Base-by-base conservation (phyloP, 768 basidiomycete species). In the Russula virescens region DNA sequence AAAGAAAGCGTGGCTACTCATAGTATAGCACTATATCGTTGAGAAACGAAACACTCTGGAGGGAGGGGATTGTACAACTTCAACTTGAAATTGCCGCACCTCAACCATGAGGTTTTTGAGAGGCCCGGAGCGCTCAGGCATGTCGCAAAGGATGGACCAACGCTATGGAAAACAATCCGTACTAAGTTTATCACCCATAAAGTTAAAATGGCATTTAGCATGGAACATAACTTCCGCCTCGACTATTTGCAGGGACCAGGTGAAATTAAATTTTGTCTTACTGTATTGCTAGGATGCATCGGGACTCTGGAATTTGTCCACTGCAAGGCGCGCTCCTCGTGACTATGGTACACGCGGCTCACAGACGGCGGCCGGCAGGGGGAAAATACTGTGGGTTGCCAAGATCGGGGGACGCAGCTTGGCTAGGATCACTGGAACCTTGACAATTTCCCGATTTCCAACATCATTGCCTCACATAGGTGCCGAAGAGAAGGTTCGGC, bases 241-340 rank as follows among this genome's bases (percentile, higher is more conserved):
- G 25, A 42, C 50, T 6, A 40, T 38, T 53, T 23, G 49, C 40
- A 31, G 19, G 58, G 26, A 38, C 38, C 48, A 58, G 50, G 47
- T 58, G 57, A 58, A 49, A 58, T 57, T 60, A 13, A 5, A 38
- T 38, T 31, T 31, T 31, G 13, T 14, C 38, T 13, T 43, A 18
- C 42, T 19, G 42, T 19, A 19, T 18, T 8, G 18, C 42, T n/a
- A n/a, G n/a, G n/a, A n/a, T n/a, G 7, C 28, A 19, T 18, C 16
- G n/a, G n/a, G n/a, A n/a, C n/a, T 11, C n/a, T 52, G 52, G 59
- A 51, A 60, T 53, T 53, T 34, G 34, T 45, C 35, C 23, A n/a
- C 18, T 23, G 16, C 40, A 43, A 8, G 31, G 31, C 8, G 31
- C 31, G 31, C 31, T 31, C 31, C 38, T 38, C 19, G 14, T 43